Evolutionary conservation across 179 eudicot species (phyloP).

Genomic region (Sideroxylon spinosum): DNA sequence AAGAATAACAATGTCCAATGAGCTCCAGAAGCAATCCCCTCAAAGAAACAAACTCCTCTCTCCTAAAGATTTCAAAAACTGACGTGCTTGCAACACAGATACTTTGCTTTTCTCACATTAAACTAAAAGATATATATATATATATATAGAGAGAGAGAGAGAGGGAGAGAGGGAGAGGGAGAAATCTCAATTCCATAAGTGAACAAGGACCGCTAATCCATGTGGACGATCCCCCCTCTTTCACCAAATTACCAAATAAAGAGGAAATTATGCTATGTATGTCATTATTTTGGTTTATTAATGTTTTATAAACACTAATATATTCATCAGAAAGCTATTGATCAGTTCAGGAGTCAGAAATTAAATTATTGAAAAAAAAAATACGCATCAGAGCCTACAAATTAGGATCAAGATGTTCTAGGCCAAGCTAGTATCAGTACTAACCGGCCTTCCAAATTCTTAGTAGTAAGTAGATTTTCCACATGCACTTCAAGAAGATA

Average conservation of each 20-base stretch:
- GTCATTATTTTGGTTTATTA: neutral
- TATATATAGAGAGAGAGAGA: too few species aligned
- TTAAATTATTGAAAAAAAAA: neutral
- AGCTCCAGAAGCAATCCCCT: slow-evolving; percentile 2
- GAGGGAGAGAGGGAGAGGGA: neutral
- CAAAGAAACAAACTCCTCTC: neutral
- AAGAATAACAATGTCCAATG: neutral
- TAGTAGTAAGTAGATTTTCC: neutral
- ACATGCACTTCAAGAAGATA: neutral
- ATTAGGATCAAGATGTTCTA: neutral
- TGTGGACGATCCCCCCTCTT: neutral
- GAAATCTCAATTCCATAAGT: neutral
- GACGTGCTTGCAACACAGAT: neutral
- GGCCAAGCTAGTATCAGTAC: slow-evolving; percentile 8
- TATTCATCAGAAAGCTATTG: neutral
- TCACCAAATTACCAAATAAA: neutral
- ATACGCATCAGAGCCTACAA: neutral
- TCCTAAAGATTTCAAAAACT: neutral
- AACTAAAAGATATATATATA: too few species aligned
- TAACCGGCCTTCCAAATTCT: neutral
- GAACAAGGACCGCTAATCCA: neutral
- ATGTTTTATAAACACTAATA: neutral
- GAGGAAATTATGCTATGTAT: neutral
- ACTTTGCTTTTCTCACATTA: neutral
- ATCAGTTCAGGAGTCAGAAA: neutral